A percentile compares a stretch with the other conserved stretches of the same genome.
phyloP scores from a whole-genome alignment of 2,329 filamentous ascomycete genomes.

The Albifimbria verrucaria region DNA sequence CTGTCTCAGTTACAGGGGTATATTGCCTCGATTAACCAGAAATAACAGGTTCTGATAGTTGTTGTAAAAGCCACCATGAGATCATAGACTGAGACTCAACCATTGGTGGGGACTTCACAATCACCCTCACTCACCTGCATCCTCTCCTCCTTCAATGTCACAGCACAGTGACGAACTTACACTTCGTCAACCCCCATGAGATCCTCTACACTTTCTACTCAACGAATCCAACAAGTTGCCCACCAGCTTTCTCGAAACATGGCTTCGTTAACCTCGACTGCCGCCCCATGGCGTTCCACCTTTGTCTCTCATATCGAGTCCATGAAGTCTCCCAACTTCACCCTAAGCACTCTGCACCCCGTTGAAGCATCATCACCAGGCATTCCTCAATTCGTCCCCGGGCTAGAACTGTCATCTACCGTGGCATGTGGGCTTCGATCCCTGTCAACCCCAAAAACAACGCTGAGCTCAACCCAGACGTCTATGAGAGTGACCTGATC shows the following conservation, averaged over 20 bases:
- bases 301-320: constrained; percentile 49
- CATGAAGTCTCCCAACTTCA: constrained; percentile 47
- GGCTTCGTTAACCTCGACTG: constrained; percentile 16
- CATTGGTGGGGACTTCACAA: not conserved
- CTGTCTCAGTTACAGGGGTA: too few species aligned
- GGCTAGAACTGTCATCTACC: constrained; percentile 77
- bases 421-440: constrained; percentile 77
- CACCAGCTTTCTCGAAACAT: constrained; percentile 25
- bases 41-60: too few species aligned
- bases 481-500: constrained; percentile 72
- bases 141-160: not conserved
- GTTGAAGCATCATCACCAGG: constrained; percentile 28
- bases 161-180: not conserved
- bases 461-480: constrained; percentile 64
- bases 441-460: constrained; percentile 70
- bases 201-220: constrained; percentile 9
- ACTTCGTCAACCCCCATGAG: constrained; percentile 12
- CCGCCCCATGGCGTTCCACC: constrained; percentile 51
- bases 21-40: too few species aligned
- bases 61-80: not conserved
- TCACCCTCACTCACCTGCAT: too few species aligned
- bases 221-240: constrained; percentile 23
- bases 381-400: constrained; percentile 50
- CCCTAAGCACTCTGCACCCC: constrained; percentile 47
- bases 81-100: not conserved